Conservation (phyloP, 192 early-diverging fungal genomes). For the Chytriomyces sp. region DNA sequence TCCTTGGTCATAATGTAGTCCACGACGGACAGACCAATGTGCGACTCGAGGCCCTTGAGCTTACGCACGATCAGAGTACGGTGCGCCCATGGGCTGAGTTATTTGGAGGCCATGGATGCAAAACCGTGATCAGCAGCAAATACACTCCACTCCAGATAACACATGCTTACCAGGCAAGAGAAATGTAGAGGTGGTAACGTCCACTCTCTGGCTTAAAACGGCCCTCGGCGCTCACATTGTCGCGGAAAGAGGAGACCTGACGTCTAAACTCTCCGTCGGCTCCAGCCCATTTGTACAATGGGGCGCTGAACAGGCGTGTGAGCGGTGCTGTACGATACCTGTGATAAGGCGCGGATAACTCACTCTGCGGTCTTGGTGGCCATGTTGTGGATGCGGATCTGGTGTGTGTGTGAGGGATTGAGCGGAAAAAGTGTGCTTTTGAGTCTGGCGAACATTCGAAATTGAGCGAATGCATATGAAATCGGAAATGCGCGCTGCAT, state of each 20-base stretch:
- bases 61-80: slow-evolving; percentile 83
- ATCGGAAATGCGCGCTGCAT: no score
- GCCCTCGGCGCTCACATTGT: slow-evolving; percentile 10
- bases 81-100: slow-evolving; percentile 74
- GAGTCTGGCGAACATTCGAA: background rate
- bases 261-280: slow-evolving; percentile 82
- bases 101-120: slow-evolving; percentile 69
- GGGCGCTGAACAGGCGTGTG: background rate
- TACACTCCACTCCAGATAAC: slow-evolving; percentile 41
- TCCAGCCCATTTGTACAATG: slow-evolving; percentile 42
- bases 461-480: no score
- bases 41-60: slow-evolving; percentile 85
- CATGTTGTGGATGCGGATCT: no score
- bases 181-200: slow-evolving; percentile 83
- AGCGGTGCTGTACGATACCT: background rate
- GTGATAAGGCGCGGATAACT: no score
- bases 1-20: slow-evolving; percentile 76
- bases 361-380: no score
- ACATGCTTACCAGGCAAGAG: slow-evolving; percentile 14
- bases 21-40: slow-evolving; percentile 86
- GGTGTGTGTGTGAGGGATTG: no score
- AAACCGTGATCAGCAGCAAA: slow-evolving; percentile 30
- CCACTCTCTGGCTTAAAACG: slow-evolving; percentile 72
- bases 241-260: slow-evolving; percentile 48
- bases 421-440: background rate